Evolutionary conservation across 805 yeast genomes (phyloP).

Genomic region (Kazachstania kunashirensis): DNA sequence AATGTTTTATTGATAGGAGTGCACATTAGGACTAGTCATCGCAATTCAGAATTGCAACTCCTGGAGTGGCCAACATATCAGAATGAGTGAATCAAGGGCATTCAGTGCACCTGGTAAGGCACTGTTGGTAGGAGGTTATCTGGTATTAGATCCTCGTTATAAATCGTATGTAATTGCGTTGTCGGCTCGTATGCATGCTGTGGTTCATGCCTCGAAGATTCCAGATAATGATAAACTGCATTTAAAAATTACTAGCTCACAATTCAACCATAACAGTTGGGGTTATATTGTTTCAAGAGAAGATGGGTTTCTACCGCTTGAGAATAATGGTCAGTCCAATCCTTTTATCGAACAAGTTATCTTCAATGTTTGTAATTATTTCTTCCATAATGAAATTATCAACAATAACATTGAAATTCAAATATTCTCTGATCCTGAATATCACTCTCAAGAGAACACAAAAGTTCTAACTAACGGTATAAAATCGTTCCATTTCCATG

Average conservation of each 20-base stretch:
- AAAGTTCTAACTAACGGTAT: constrained; percentile 26
- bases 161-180: constrained; percentile 76
- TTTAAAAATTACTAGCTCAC: constrained; percentile 59
- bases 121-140: constrained; percentile 85
- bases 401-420: constrained; percentile 38
- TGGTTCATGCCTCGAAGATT: constrained; percentile 26
- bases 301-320: constrained; percentile 17
- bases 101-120: constrained; percentile 97
- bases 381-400: constrained; percentile 26
- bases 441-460: constrained; percentile 65
- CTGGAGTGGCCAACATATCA: too few relatives aligned
- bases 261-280: constrained; percentile 69
- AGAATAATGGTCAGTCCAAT: constrained; percentile 36
- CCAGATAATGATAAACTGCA: constrained; percentile 9
- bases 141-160: constrained; percentile 73
- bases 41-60: too few relatives aligned
- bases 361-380: constrained; percentile 44
- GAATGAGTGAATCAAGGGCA: constrained; percentile 29
- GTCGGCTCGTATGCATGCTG: constrained; percentile 82
- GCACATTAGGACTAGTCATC: too few relatives aligned
- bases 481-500: constrained; percentile 51
- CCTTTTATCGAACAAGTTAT: constrained; percentile 70
- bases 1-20: too few relatives aligned
- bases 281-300: constrained; percentile 31
- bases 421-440: constrained; percentile 78